phyloP scores from a whole-genome alignment of 169 alveolate genomes.

The Plasmodium vinckei region DNA sequence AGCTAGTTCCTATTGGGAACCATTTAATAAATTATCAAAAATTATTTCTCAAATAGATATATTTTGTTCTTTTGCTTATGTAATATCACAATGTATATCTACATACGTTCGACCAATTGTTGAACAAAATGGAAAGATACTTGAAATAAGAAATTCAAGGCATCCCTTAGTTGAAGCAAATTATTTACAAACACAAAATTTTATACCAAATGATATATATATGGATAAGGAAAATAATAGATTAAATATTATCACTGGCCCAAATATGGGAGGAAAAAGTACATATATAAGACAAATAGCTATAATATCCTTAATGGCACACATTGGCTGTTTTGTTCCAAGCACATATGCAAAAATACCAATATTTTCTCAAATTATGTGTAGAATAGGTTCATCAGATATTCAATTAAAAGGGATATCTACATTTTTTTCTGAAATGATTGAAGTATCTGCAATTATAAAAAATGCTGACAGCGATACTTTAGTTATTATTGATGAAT shows the following conservation, averaged over 20 bases:
- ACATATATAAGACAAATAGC: constrained; percentile 94
- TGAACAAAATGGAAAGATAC: constrained; percentile 84
- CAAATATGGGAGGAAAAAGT: constrained; percentile 99
- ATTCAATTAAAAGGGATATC: constrained; percentile 95
- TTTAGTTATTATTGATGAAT: constrained; percentile 96
- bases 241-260: constrained; percentile 96
- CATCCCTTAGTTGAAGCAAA: constrained; percentile 91
- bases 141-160: constrained; percentile 85
- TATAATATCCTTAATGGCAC: constrained; percentile 87
- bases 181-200: constrained; percentile 78
- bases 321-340: constrained; percentile 97
- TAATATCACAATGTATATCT: constrained; percentile 87
- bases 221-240: constrained; percentile 88
- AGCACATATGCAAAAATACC: constrained; percentile 93
- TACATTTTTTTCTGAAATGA: constrained; percentile 98
- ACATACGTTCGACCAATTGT: constrained; percentile 92
- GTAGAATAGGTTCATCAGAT: constrained; percentile 98
- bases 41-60: constrained; percentile 94
- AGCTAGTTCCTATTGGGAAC: constrained; percentile 96
- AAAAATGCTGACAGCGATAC: constrained; percentile 93
- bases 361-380: constrained; percentile 93
- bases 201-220: constrained; percentile 91
- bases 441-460: constrained; percentile 95
- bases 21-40: constrained; percentile 90
- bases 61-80: constrained; percentile 93